Evolutionary conservation across 2,329 filamentous ascomycete species (phyloP).

Genomic region (Colletotrichum cuscutae): DNA sequence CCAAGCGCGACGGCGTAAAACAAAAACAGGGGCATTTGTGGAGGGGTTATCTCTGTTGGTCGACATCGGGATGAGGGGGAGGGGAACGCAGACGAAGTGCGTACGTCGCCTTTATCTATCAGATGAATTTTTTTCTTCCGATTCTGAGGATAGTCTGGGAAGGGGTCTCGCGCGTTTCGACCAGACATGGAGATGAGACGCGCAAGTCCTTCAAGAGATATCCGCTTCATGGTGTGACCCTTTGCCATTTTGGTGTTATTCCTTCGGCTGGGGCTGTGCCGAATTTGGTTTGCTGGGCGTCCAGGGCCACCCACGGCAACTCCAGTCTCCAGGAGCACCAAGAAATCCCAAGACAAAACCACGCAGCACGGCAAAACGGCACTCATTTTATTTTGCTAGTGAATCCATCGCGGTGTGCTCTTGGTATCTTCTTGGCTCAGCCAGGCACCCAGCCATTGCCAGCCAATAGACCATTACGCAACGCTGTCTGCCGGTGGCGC

Average conservation of each 20-base stretch:
- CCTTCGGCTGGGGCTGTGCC: conserved; percentile 8
- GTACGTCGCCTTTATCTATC: background rate
- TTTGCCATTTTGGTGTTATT: background rate
- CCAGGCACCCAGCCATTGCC: background rate
- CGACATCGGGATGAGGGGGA: background rate
- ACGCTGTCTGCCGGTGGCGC: background rate
- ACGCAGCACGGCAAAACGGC: background rate
- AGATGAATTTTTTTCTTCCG: too few relatives aligned
- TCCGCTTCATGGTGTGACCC: background rate
- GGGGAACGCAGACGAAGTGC: background rate
- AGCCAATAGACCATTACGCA: background rate
- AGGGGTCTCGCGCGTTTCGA: background rate
- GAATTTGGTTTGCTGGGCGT: background rate
- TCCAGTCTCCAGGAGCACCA: background rate
- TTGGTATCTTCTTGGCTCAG: conserved; percentile 3
- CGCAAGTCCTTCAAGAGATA: background rate
- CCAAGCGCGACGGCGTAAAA: background rate
- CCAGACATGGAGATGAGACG: conserved; percentile 3
- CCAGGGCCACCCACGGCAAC: background rate
- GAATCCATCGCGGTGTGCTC: background rate
- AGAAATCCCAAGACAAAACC: background rate
- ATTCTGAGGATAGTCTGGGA: background rate
- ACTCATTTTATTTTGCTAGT: background rate
- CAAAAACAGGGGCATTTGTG: too few relatives aligned
- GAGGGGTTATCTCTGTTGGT: background rate